Evolutionary conservation across 2,329 filamentous ascomycete genomes (phyloP).

Genomic region (Fusarium metavorans): DNA sequence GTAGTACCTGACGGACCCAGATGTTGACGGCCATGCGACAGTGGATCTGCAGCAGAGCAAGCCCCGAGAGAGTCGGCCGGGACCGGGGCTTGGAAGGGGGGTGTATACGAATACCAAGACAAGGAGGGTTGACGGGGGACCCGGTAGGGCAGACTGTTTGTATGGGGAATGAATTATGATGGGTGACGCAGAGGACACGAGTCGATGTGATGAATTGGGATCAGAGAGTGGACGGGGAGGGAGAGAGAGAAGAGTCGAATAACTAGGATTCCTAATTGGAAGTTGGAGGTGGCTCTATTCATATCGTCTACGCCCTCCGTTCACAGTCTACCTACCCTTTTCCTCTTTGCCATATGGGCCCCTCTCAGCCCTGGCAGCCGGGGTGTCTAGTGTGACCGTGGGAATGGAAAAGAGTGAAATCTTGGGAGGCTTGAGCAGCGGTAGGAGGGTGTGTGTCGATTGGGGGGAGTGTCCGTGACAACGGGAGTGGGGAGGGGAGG

Average conservation of each 20-base stretch:
- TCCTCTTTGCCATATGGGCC: constrained; percentile 4
- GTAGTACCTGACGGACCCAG: constrained; percentile 30
- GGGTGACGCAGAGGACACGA: constrained; percentile 37
- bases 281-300: constrained; percentile 15
- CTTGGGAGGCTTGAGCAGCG: not conserved
- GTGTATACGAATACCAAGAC: constrained; percentile 5
- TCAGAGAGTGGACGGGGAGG: not conserved
- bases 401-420: not conserved
- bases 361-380: constrained; percentile 2
- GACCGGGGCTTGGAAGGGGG: constrained; percentile 26
- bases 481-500: not conserved
- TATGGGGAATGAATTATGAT: constrained; percentile 28
- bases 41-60: constrained; percentile 29
- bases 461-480: not conserved
- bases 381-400: not conserved
- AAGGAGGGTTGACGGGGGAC: constrained; percentile 19
- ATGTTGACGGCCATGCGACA: constrained; percentile 37
- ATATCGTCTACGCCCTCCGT: constrained; percentile 3
- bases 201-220: not conserved
- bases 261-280: constrained; percentile 14
- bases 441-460: not conserved
- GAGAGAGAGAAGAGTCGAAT: not conserved
- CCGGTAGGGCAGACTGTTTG: constrained; percentile 42
- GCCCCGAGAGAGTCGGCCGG: constrained; percentile 36
- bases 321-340: not conserved